phyloP scores from a whole-genome alignment of 495 filamentous ascomycete species.

The Daldinia loculata region DNA sequence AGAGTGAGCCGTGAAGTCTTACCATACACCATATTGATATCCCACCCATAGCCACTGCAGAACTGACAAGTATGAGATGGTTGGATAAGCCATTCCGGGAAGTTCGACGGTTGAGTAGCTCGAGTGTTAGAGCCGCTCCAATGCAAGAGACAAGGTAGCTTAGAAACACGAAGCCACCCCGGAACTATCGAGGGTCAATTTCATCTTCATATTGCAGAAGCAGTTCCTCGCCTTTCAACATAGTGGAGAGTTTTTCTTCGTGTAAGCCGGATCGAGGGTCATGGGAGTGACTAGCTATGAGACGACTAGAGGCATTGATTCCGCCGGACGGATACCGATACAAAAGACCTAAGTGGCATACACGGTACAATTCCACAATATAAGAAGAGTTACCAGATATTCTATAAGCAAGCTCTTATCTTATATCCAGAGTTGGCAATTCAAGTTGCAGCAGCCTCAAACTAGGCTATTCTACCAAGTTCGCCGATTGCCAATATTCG shows the following conservation, averaged over 20 bases:
- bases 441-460: not conserved
- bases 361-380: not conserved
- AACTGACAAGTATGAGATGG: conserved; percentile 74
- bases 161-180: conserved; percentile 70
- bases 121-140: conserved; percentile 79
- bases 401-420: conserved; percentile 7
- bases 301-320: conserved; percentile 13
- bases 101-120: conserved; percentile 81
- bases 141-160: conserved; percentile 82
- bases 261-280: conserved; percentile 1
- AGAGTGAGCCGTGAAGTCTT: too few species aligned
- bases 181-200: conserved; percentile 63
- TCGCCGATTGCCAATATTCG: not conserved
- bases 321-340: not conserved
- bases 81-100: conserved; percentile 73
- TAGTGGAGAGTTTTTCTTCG: conserved; percentile 16
- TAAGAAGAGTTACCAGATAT: not conserved
- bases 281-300: conserved; percentile 12
- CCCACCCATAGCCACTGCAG: conserved; percentile 80
- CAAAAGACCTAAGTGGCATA: not conserved
- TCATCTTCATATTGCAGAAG: conserved; percentile 41
- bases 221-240: conserved; percentile 19
- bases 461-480: not conserved
- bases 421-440: not conserved
- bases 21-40: conserved; percentile 70